These are phyloP conservation scores for Trichosporon sp. DNA, from an alignment of 1,284 basidiomycete genomes.

Conservation along the genomic window DNA sequence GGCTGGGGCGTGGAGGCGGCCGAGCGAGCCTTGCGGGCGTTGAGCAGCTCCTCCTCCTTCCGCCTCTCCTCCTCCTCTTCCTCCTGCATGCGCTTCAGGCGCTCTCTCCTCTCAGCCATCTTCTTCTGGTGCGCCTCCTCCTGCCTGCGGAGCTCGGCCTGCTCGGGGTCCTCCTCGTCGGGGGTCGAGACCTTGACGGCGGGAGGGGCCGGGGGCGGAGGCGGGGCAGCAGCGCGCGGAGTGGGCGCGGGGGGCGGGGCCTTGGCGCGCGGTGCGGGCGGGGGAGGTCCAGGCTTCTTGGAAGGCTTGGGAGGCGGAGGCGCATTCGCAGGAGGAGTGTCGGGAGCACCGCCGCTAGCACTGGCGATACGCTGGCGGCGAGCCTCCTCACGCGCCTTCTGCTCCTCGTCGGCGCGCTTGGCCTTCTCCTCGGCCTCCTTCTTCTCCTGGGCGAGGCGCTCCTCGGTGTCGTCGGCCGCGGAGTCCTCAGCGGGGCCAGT, in stretches of 20 bases:
- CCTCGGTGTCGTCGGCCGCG: constrained; percentile 72
- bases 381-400: constrained; percentile 66
- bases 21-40: constrained; percentile 31
- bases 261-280: constrained; percentile 30
- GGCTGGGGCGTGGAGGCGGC: constrained; percentile 24
- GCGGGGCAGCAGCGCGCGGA: constrained; percentile 17
- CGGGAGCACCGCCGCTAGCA: constrained; percentile 52
- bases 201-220: constrained; percentile 43
- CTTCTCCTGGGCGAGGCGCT: constrained; percentile 74
- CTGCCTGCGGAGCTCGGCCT: constrained; percentile 59
- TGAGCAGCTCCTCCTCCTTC: constrained; percentile 61
- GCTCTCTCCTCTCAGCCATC: constrained; percentile 61
- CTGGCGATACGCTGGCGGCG: constrained; percentile 64
- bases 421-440: constrained; percentile 79
- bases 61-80: constrained; percentile 65
- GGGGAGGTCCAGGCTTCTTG: constrained; percentile 32
- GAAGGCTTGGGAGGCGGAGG: constrained; percentile 41
- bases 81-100: constrained; percentile 63
- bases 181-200: constrained; percentile 42
- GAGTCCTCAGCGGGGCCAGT: constrained; percentile 54
- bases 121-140: constrained; percentile 65
- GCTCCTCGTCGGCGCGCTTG: constrained; percentile 66
- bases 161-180: constrained; percentile 58
- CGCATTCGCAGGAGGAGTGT: constrained; percentile 33
- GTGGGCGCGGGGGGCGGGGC: constrained; percentile 13